Percentiles rank a stretch among this genome's conserved stretches.
Evolutionary conservation across 1,139 yeast species (phyloP).

Genomic region (Pneumocystis canis): DNA sequence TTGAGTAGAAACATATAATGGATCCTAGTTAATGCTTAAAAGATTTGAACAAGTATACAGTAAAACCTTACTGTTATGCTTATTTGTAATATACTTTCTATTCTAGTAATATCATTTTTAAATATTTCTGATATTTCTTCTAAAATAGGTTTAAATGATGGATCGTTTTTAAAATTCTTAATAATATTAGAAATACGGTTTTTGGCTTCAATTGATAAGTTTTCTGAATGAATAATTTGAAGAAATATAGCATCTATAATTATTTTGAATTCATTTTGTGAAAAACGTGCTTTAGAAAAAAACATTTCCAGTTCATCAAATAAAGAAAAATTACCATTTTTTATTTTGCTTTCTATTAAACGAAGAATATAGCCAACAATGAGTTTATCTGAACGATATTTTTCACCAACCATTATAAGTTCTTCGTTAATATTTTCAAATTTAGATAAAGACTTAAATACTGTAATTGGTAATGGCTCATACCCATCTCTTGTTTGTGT

Average conservation of each 20-base stretch:
- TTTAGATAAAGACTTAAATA: slow-evolving; percentile 2
- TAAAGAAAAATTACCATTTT: background rate
- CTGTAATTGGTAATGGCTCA: slow-evolving; percentile 4
- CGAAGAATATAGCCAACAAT: slow-evolving; percentile 1
- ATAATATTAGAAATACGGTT: background rate
- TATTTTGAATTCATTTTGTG: background rate
- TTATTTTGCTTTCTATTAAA: background rate
- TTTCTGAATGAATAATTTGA: background rate
- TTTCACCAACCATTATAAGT: slow-evolving; percentile 6
- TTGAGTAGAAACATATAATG: background rate
- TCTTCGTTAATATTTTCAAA: slow-evolving; percentile 14
- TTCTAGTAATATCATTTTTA: background rate
- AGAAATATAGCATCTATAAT: background rate
- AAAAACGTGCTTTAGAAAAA: background rate
- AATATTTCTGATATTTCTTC: background rate
- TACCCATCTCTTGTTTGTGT: slow-evolving; percentile 10
- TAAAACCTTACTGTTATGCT: background rate
- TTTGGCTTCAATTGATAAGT: background rate
- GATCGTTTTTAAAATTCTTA: background rate
- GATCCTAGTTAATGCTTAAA: background rate
- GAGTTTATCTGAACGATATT: slow-evolving; percentile 11
- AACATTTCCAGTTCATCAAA: background rate
- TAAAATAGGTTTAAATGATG: background rate
- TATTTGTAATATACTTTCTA: background rate
- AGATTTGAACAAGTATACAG: background rate